These are phyloP conservation scores for Dendrobium huoshanense DNA, from an alignment of 106 monocot species.

Conservation along the genomic window DNA sequence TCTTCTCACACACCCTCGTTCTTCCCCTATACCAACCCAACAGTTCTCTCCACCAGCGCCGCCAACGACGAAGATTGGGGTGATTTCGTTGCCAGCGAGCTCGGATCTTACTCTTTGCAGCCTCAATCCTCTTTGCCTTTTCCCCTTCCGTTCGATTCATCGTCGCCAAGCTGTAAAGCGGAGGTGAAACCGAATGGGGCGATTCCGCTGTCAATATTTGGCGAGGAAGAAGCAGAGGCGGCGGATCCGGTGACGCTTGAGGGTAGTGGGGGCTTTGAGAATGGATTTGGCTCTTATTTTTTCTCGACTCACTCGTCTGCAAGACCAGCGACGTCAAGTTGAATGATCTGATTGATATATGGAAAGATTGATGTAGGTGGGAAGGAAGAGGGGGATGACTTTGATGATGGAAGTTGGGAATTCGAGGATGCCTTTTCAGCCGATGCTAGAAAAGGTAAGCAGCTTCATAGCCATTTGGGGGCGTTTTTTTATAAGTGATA, in stretches of 20 bases:
- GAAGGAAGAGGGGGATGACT: background rate
- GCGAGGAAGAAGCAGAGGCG: conserved; percentile 3
- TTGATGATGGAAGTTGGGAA: conserved; percentile 4
- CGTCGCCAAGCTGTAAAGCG: no score
- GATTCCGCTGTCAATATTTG: conserved; percentile 8
- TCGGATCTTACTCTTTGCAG: background rate
- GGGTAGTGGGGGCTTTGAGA: background rate
- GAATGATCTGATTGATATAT: conserved; percentile 7
- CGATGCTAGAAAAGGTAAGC: background rate
- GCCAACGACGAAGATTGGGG: conserved; percentile 3
- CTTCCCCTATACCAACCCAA: background rate
- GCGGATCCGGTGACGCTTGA: background rate
- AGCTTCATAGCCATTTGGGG: background rate
- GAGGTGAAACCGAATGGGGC: background rate
- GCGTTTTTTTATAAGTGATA: no score
- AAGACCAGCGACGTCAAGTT: background rate
- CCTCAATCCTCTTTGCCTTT: background rate
- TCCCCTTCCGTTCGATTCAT: background rate
- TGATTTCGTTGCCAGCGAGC: background rate
- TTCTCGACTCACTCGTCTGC: background rate
- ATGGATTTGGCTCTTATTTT: conserved; percentile 3
- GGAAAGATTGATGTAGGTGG: background rate
- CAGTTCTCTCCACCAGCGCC: background rate
- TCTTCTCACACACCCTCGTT: background rate
- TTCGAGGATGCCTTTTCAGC: conserved; percentile 5